phyloP scores from a whole-genome alignment of 768 basidiomycete genomes.

The Pleurotus djamor region DNA sequence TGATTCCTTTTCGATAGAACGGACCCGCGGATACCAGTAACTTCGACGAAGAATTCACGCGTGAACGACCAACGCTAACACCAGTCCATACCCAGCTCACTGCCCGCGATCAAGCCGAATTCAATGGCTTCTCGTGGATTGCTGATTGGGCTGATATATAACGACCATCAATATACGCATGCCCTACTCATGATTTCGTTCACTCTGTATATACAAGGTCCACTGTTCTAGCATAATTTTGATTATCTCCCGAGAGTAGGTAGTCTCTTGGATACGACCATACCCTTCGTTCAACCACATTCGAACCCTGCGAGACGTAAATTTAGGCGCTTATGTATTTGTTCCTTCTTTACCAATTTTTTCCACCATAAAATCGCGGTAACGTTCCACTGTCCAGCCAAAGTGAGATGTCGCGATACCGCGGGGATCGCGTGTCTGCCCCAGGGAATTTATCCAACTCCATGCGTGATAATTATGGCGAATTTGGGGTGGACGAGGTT shows the following conservation, averaged over 20 bases:
- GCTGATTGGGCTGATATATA: conserved; percentile 62
- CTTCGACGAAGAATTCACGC: conserved; percentile 97
- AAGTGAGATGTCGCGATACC: conserved; percentile 1
- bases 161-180: conserved; percentile 8
- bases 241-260: no score
- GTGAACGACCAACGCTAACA: conserved; percentile 94
- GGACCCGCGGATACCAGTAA: conserved; percentile 88
- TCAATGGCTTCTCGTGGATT: conserved; percentile 96
- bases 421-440: conserved; percentile 1
- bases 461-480: conserved; percentile 7
- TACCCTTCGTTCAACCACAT: no score
- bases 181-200: not conserved
- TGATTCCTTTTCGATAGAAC: conserved; percentile 41
- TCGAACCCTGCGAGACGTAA: no score
- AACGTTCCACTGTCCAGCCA: not conserved
- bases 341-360: no score
- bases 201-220: not conserved
- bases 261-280: no score
- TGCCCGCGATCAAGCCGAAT: conserved; percentile 88
- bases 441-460: conserved; percentile 7
- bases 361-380: no score
- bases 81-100: conserved; percentile 96
- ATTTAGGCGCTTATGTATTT: no score
- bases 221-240: no score
- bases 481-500: conserved; percentile 29